A percentile compares a stretch with the other conserved stretches of the same genome.
Evolutionary conservation across 2,329 filamentous ascomycete species (phyloP).

Genomic region (Colletotrichum incanum): DNA sequence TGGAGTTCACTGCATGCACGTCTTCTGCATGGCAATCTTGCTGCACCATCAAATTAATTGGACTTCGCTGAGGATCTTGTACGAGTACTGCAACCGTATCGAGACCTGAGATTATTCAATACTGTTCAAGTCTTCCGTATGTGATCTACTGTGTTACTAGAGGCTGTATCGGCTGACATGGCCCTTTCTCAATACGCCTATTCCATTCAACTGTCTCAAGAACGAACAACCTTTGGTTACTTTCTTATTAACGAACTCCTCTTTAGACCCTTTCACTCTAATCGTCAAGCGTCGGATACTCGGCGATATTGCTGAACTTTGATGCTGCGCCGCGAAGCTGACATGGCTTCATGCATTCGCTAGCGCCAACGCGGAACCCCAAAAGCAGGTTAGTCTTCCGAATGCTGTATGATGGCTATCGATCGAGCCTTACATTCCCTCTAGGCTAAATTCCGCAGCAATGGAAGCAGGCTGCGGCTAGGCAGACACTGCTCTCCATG

Average conservation of each 20-base stretch:
- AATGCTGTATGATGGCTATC: background rate
- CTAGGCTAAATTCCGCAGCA: background rate
- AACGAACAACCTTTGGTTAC: background rate
- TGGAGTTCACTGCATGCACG: background rate
- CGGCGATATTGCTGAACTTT: background rate
- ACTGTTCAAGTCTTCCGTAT: background rate
- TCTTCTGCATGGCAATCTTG: background rate
- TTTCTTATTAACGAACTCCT: background rate
- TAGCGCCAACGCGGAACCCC: background rate
- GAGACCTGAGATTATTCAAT: background rate
- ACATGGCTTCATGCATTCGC: background rate
- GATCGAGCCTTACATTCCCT: background rate
- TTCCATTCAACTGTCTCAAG: background rate
- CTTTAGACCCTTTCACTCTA: too few relatives aligned
- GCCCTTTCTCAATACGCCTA: background rate
- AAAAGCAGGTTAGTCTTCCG: background rate
- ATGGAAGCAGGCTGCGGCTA: background rate
- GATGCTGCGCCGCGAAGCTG: slow-evolving; percentile 1
- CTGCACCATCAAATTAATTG: background rate
- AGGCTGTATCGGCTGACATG: background rate
- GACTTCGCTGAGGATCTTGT: background rate
- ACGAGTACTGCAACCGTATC: background rate
- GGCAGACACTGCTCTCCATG: background rate
- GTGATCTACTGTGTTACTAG: background rate
- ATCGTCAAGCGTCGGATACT: background rate